Evolutionary conservation across 345 rosid genomes (phyloP), one percentile per base, ranked within the genome.

Genomic region (Kandelia obovata): DNA sequence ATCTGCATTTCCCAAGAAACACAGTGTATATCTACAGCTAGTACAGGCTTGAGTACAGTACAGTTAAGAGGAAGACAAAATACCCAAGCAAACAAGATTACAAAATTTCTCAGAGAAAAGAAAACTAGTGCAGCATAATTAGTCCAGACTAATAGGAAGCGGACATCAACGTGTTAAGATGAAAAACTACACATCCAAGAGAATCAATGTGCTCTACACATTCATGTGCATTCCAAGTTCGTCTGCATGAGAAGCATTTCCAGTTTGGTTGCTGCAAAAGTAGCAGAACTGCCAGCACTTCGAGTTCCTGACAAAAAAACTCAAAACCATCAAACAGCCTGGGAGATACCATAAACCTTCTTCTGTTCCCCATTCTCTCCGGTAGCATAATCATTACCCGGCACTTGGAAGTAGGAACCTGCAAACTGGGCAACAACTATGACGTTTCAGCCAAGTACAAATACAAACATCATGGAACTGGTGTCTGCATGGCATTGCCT

Each of bases 361-460:
- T 75, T 39, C 78, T 71, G 35, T 47, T 69, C 10, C 58, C 69
- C 23, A n/a, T 47, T 35, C 37, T 57, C 0, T 62, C 70, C 21
- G 43, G 71, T 39, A 34, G 23, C 57, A 74, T 67, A 63, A 21
- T 78, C 70, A 55, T 80, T 79, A 31, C 58, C 56, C 35, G 80
- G 85, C 51, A 85, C 71, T 39, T 75, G 75, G 70, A 43, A 43
- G 49, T 13, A 43, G 49, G 49, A 59, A 81, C 64, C 91, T 76
- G 72, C 91, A 86, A 53, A 86, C 73, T 0, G 94, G 91, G 65
- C 91, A 89, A 21, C 91, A 85, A 62, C 89, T 75, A 61, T 85
- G 91, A 63, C 79, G 79, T 59, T 80, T 82, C 0, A 88, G 87
- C 94, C 94, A 88, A 0, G 86, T 84, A 55, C 73, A 31, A 67